Percentiles rank a stretch among this genome's conserved stretches.
Evolutionary conservation across 306 rosid species (phyloP).

Genomic region (Cajanus cajan): DNA sequence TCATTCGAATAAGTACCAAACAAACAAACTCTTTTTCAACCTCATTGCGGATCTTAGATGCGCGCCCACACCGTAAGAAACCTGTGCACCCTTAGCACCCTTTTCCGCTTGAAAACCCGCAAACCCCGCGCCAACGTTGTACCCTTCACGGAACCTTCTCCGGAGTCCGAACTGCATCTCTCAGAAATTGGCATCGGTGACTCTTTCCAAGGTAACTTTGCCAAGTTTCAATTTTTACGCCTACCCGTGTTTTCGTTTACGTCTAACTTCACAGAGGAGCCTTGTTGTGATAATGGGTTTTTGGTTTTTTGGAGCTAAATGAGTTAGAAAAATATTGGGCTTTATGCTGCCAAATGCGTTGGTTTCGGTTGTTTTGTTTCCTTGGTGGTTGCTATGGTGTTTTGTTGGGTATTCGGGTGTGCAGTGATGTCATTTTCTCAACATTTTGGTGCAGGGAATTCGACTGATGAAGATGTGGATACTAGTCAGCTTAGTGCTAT

Average conservation of each 20-base stretch:
- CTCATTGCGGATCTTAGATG: slow-evolving; percentile 36
- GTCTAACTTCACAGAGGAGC: neutral
- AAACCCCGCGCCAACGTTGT: neutral
- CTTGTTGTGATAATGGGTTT: slow-evolving; percentile 4
- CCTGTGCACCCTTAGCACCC: slow-evolving; percentile 35
- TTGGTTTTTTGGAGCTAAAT: slow-evolving; percentile 20
- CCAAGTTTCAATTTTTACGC: slow-evolving; percentile 25
- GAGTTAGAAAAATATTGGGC: neutral
- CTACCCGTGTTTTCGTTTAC: slow-evolving; percentile 9
- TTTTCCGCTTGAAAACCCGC: neutral
- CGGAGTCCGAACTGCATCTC: neutral
- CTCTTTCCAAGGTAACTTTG: neutral
- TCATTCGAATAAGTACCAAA: neutral
- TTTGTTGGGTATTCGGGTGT: slow-evolving; percentile 4
- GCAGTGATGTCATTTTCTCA: neutral
- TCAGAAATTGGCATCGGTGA: neutral
- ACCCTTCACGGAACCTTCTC: neutral
- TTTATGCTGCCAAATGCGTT: neutral
- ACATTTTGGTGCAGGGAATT: slow-evolving; percentile 53
- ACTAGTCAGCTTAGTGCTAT: slow-evolving; percentile 33
- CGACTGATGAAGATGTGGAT: neutral
- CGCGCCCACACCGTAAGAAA: slow-evolving; percentile 28
- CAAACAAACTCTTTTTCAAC: neutral
- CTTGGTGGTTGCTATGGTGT: neutral
- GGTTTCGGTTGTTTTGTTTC: slow-evolving; percentile 17